A percentile compares a stretch with the other conserved stretches of the same genome.
These are phyloP conservation scores for Aspergillus vadensis DNA, from an alignment of 2,329 filamentous ascomycete genomes.

Conservation along the genomic window DNA sequence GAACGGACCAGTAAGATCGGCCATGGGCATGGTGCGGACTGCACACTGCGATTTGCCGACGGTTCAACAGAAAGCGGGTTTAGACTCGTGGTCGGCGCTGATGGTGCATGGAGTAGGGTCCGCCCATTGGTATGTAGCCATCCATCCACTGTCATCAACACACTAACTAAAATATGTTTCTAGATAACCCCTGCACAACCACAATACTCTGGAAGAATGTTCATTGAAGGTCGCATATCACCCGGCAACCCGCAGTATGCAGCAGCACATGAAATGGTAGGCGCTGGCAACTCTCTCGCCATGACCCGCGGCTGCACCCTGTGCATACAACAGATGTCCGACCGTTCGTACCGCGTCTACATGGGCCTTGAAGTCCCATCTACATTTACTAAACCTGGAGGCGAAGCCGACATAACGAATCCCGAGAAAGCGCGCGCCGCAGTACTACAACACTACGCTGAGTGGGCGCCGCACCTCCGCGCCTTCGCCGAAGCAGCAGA, in stretches of 20 bases:
- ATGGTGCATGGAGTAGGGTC: constrained; percentile 51
- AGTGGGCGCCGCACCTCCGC: constrained; percentile 21
- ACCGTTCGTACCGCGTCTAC: constrained; percentile 24
- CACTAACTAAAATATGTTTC: not conserved
- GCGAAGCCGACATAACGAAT: not conserved
- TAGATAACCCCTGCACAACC: constrained; percentile 39
- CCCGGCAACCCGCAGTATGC: constrained; percentile 31
- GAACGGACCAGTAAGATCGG: not conserved
- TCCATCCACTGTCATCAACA: not conserved
- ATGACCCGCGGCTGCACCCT: constrained; percentile 14
- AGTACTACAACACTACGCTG: not conserved
- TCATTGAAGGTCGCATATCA: constrained; percentile 30
- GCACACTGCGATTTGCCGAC: constrained; percentile 30
- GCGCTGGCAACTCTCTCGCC: not conserved
- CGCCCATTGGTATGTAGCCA: constrained; percentile 31
- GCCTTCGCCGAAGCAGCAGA: constrained; percentile 23
- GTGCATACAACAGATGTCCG: constrained; percentile 22
- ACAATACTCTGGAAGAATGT: constrained; percentile 37
- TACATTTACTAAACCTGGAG: not conserved
- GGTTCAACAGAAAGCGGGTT: constrained; percentile 39
- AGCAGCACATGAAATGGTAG: constrained; percentile 22
- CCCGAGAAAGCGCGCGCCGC: not conserved
- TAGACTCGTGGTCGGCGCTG: constrained; percentile 51
- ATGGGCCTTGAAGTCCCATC: constrained; percentile 20
- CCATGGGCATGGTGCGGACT: not conserved